A percentile compares a stretch with the other conserved stretches of the same genome.
These are phyloP conservation scores for Penicillium angulare DNA, from an alignment of 495 filamentous ascomycete species.

Conservation along the genomic window DNA sequence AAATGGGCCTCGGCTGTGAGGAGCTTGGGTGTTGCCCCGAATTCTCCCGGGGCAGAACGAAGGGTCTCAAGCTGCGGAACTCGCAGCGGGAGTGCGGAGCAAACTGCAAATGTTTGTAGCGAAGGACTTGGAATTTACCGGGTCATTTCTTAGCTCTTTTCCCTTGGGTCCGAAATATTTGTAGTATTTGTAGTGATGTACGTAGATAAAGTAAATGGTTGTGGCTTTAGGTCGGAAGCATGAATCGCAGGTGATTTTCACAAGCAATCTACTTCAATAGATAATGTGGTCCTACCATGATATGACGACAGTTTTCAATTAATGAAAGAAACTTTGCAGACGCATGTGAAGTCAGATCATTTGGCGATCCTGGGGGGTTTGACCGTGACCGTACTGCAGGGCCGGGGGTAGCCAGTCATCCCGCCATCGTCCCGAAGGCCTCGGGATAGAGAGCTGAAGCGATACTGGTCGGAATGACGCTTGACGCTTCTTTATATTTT, in stretches of 20 bases:
- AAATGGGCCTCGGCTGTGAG: conserved; percentile 34
- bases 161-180: too few species aligned
- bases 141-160: too few species aligned
- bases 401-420: conserved; percentile 4
- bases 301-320: conserved; percentile 22
- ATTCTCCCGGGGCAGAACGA: conserved; percentile 18
- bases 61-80: background rate
- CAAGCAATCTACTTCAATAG: conserved; percentile 3
- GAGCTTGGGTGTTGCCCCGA: conserved; percentile 26
- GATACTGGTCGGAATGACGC: conserved; percentile 9
- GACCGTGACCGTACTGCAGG: background rate
- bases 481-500: background rate
- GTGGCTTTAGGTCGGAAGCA: background rate
- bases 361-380: conserved; percentile 6
- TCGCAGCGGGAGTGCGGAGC: background rate
- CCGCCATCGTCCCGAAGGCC: conserved; percentile 29
- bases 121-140: too few species aligned
- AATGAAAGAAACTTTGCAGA: background rate
- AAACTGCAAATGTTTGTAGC: too few species aligned
- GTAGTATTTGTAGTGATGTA: too few species aligned
- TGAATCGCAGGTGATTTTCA: background rate
- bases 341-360: conserved; percentile 27
- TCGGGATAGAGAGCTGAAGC: conserved; percentile 21
- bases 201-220: background rate
- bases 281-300: too few species aligned